phyloP scores from a whole-genome alignment of 345 rosid species.

The Eucalyptus regnans region DNA sequence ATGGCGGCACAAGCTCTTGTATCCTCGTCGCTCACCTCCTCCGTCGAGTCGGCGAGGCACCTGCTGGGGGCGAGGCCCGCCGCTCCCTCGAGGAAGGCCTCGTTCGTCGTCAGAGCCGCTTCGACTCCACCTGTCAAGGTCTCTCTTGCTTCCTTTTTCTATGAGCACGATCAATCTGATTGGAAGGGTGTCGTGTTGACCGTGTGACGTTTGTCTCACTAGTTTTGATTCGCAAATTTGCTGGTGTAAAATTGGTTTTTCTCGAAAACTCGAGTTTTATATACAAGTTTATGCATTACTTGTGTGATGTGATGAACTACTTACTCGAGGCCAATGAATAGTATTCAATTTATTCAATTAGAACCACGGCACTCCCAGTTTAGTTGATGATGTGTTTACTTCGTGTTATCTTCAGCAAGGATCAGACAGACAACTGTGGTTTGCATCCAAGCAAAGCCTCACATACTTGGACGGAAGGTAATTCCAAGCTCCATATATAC shows the following conservation, averaged over 20 bases:
- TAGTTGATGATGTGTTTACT: not conserved
- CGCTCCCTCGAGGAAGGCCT: constrained; percentile 36
- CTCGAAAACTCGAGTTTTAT: not conserved
- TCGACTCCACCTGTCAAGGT: constrained; percentile 97
- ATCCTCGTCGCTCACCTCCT: constrained; percentile 74
- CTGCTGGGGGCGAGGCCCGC: constrained; percentile 38
- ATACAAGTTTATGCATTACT: fast-evolving
- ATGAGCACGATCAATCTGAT: not conserved
- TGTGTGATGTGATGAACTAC: fast-evolving
- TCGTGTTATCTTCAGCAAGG: constrained; percentile 54
- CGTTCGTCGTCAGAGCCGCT: constrained; percentile 67
- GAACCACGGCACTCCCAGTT: not conserved
- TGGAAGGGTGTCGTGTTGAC: not conserved
- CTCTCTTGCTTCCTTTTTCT: not conserved
- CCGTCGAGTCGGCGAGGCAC: constrained; percentile 73
- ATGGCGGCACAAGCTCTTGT: constrained; percentile 92
- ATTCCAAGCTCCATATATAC: not conserved
- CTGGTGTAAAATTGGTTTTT: not conserved
- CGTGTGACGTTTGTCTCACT: fast-evolving
- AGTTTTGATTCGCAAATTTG: not conserved
- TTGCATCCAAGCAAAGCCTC: constrained; percentile 88
- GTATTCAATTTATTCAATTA: no score
- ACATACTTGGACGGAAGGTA: constrained; percentile 98
- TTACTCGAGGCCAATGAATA: no score
- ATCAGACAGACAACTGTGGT: constrained; percentile 79